A percentile compares a stretch with the other conserved stretches of the same genome.
Evolutionary conservation across 441 rosid species (phyloP).

Genomic region (Biscutella laevigata): DNA sequence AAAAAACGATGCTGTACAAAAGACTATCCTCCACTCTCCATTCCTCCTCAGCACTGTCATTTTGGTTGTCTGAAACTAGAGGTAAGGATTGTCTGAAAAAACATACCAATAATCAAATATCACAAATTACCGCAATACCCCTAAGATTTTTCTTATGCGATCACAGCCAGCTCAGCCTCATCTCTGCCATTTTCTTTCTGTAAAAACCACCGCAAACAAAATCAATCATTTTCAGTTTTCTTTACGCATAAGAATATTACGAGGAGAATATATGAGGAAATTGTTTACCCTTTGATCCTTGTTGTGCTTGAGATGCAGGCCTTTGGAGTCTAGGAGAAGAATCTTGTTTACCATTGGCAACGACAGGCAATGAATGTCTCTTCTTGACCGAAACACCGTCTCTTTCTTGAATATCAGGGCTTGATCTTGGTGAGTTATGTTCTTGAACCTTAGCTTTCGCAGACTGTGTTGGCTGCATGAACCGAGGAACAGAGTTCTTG

Average conservation of each 20-base stretch:
- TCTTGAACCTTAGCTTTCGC: slow-evolving; percentile 78
- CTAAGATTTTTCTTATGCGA: neutral
- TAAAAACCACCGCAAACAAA: slow-evolving; percentile 6
- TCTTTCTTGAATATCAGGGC: slow-evolving; percentile 81
- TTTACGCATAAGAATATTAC: neutral
- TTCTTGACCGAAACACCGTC: slow-evolving; percentile 53
- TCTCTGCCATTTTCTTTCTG: slow-evolving; percentile 94
- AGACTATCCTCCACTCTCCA: slow-evolving; percentile 15
- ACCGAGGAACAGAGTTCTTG: slow-evolving; percentile 65
- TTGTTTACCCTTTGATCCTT: slow-evolving; percentile 51
- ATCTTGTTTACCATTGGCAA: slow-evolving; percentile 70
- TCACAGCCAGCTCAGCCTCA: slow-evolving; percentile 28
- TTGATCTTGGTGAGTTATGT: slow-evolving; percentile 83
- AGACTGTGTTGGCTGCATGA: slow-evolving; percentile 95
- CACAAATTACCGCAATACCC: neutral
- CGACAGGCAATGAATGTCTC: slow-evolving; percentile 79
- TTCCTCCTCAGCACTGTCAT: slow-evolving; percentile 16
- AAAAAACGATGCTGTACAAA: slow-evolving; percentile 18
- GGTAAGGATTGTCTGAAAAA: slow-evolving; percentile 19
- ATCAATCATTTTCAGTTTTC: neutral
- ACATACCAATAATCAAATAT: slow-evolving; percentile 15
- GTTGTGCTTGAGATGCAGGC: slow-evolving; percentile 55
- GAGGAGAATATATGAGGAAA: neutral
- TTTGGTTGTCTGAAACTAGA: slow-evolving; percentile 16
- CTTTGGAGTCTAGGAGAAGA: slow-evolving; percentile 71